Base-by-base conservation (phyloP, 805 yeast genomes). In the Schwanniomyces occidentalis region DNA sequence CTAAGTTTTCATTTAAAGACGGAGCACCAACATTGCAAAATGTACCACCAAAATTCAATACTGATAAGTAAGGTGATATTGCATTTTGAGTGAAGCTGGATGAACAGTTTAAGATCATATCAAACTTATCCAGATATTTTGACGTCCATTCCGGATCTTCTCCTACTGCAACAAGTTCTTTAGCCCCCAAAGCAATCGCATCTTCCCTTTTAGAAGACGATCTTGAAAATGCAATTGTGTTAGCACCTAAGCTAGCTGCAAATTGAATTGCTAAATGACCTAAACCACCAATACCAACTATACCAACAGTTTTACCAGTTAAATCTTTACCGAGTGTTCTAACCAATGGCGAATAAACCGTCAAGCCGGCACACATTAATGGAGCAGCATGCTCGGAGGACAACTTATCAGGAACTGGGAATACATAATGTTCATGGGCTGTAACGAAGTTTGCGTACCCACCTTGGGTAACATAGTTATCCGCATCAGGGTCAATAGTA, bases 21-120 rank as follows among this genome's bases (percentile, higher is more conserved):
- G 91, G 87, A 49, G 81, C 65, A 37, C 90, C 90, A 37, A 80
- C 88, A 24, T 81, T 67, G 35, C 80, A 69, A 53, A 80, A 74
- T 34, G 67, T 64, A 35, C 82, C 81, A 50, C 74, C 75, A 27
- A 81, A 77, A 51, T 70, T 78, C 56, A 85, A 65, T 9, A 26
- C 28, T 10, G 28, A 26, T 26, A 26, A 8, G 10, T 26, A 26
- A 4, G 20, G 3, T 16, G 7, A 16, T 12, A 26, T 26, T 6
- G 16, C 28, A 26, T 16, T 16, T 16, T 26, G 19, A 12, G 28
- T 16, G n/a, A 26, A 26, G 3, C 28, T 19, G 10, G 75, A 70
- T 19, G 80, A 81, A 44, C 78, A 66, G 51, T 72, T 69, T 42
- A 80, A 56, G 27, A 80, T 63, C 37, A 78, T 51, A 48, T 80